Evolutionary conservation across 2,329 filamentous ascomycete species (phyloP).

Genomic region (Cordyceps militaris): DNA sequence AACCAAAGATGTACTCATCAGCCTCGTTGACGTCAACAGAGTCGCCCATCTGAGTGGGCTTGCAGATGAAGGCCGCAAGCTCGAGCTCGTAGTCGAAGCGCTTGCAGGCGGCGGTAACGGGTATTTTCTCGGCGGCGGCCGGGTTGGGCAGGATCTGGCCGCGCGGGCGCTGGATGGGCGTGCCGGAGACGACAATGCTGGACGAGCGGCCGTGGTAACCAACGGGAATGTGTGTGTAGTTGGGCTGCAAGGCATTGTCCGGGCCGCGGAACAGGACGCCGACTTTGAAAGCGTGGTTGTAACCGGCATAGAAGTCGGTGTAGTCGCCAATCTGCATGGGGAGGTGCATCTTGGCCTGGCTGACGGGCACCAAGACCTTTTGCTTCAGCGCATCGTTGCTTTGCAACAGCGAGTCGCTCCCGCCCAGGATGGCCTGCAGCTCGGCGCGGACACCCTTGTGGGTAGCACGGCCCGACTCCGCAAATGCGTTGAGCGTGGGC

Average conservation of each 20-base stretch:
- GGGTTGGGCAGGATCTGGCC: slow-evolving; percentile 58
- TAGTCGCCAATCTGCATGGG: slow-evolving; percentile 77
- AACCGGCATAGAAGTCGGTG: slow-evolving; percentile 76
- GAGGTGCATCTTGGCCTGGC: slow-evolving; percentile 57
- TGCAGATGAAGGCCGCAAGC: slow-evolving; percentile 67
- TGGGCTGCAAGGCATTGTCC: slow-evolving; percentile 68
- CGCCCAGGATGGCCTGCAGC: slow-evolving; percentile 52
- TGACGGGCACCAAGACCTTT: slow-evolving; percentile 22
- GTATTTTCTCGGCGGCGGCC: slow-evolving; percentile 45
- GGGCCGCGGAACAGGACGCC: slow-evolving; percentile 68
- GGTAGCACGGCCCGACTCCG: slow-evolving; percentile 61
- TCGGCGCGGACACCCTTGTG: slow-evolving; percentile 64
- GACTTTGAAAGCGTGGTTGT: slow-evolving; percentile 66
- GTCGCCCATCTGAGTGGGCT: slow-evolving; percentile 57
- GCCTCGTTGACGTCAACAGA: slow-evolving; percentile 61
- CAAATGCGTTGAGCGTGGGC: slow-evolving; percentile 62
- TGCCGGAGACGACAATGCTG: slow-evolving; percentile 68
- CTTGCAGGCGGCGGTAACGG: slow-evolving; percentile 52
- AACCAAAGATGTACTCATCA: slow-evolving; percentile 63
- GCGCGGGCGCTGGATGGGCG: slow-evolving; percentile 62
- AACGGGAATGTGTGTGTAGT: slow-evolving; percentile 74
- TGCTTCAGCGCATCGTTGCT: slow-evolving; percentile 28
- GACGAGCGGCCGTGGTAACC: slow-evolving; percentile 76
- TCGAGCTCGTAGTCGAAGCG: slow-evolving; percentile 72
- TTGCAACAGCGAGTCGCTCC: slow-evolving; percentile 35